Evolutionary conservation across 495 filamentous ascomycete species (phyloP), one percentile per base, ranked within the genome.

Genomic region (Mytilinidion resinicola): DNA sequence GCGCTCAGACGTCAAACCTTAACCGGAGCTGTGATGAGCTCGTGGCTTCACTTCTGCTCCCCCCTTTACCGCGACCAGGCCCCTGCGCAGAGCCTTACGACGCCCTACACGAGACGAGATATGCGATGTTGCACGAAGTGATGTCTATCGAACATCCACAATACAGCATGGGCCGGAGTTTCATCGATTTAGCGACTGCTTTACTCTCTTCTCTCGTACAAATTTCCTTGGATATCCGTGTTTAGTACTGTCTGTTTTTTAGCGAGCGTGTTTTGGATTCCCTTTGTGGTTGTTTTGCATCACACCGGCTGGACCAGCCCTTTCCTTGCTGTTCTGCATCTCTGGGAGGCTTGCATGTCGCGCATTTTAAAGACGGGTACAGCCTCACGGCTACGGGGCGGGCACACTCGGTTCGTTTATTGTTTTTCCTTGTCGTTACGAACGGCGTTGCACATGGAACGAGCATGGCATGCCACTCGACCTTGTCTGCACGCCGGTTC

Each of bases 301-400:
- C 33, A 54, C 54, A 59, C 60, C 55, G 64, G 64, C 66, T 53
- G 64, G 57, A 53, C 60, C 61, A 50, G 64, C 51, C 56, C 34
- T 48, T 70, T 69, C 67, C 51, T 59, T 81, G 70, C 77, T 70
- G 67, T 73, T 61, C 34, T 66, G 64, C 67, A 66, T 68, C 64
- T 66, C 67, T 72, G 68, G 73, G 73, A 70, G 72, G 73, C 60
- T 69, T 60, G 66, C 67, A 67, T 71, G 60, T 71, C 62, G 58
- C 59, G 70, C 70, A 73, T 74, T 73, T 76, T 68, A 70, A 82
- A 81, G 77, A 82, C 70, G 68, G 74, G 76, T 75, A 78, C 58
- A 74, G 80, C 80, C 80, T 80, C 81, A 72, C 80, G 81, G 81
- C 80, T 75, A 80, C 74, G 70, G 76, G 77, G 79, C 73, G 74